Evolutionary conservation across 495 filamentous ascomycete species (phyloP).

Genomic region (Hypoxylon fuscum): DNA sequence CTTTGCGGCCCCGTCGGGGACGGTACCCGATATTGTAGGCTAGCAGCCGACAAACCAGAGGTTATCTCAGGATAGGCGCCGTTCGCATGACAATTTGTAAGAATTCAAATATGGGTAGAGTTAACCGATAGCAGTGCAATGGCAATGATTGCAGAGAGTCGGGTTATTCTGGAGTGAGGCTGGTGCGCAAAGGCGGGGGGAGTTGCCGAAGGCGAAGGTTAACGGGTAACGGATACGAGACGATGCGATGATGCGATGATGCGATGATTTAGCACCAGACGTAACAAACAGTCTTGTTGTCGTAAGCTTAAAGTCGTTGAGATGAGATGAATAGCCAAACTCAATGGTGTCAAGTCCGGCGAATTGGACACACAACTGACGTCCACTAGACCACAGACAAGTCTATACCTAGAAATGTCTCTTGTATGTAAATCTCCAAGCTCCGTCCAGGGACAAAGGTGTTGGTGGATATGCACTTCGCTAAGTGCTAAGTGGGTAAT

Average conservation of each 20-base stretch:
- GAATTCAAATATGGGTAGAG: neutral
- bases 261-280: neutral
- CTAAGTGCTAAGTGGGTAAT: too few relatives aligned
- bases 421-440: too few relatives aligned
- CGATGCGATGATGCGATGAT: neutral
- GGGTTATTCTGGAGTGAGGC: constrained; percentile 10
- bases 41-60: constrained; percentile 24
- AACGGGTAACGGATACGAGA: neutral
- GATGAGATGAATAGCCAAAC: neutral
- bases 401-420: too few relatives aligned
- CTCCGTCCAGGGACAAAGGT: too few relatives aligned
- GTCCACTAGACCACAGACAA: too few relatives aligned
- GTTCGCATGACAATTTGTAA: constrained; percentile 26
- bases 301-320: neutral
- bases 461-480: too few relatives aligned
- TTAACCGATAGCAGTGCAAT: neutral
- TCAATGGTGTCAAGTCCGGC: neutral
- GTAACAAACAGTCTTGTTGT: neutral
- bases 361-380: too few relatives aligned
- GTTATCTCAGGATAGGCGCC: constrained; percentile 20
- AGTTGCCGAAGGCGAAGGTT: constrained; percentile 1
- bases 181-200: neutral
- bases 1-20: constrained; percentile 18
- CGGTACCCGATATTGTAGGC: constrained; percentile 16
- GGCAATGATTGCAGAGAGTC: constrained; percentile 2